Percentiles rank a stretch among this genome's conserved stretches.
phyloP scores from a whole-genome alignment of 225 moss, liverwort and hornwort species.

The Pseudoscleropodium purum region DNA sequence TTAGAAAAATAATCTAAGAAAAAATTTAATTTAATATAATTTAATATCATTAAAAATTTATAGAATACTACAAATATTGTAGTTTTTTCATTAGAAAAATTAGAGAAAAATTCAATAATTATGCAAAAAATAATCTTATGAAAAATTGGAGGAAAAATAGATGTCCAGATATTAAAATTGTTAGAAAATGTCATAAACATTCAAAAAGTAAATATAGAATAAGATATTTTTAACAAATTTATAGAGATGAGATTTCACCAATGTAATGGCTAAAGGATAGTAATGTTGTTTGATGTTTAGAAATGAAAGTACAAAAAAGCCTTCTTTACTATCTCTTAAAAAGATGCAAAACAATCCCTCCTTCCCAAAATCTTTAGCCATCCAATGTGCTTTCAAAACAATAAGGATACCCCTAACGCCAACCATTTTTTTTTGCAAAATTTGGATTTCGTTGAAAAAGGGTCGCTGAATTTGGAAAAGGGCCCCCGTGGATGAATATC shows the following conservation, averaged over 20 bases:
- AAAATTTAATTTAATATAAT: neutral
- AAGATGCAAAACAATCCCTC: too few species aligned
- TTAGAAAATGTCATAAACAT: neutral
- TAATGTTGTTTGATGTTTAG: too few species aligned
- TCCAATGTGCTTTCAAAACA: too few species aligned
- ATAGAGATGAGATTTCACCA: neutral
- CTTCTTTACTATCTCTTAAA: neutral
- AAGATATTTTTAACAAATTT: neutral
- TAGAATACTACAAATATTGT: too few species aligned
- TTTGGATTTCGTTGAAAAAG: too few species aligned
- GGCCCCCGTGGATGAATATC: too few species aligned
- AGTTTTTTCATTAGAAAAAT: too few species aligned
- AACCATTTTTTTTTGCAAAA: too few species aligned
- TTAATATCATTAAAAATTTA: too few species aligned
- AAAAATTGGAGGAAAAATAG: neutral
- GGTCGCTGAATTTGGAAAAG: too few species aligned
- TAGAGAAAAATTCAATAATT: neutral
- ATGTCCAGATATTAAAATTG: neutral
- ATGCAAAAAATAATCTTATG: neutral
- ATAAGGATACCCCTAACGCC: too few species aligned
- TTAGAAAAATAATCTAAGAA: neutral
- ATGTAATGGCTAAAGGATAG: fast-evolving
- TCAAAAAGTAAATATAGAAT: neutral
- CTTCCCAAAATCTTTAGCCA: too few species aligned
- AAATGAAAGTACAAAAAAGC: neutral